Evolutionary conservation across 139 green algal species (phyloP), one percentile per base, ranked within the genome.

Genomic region (Micractinium sp.): DNA sequence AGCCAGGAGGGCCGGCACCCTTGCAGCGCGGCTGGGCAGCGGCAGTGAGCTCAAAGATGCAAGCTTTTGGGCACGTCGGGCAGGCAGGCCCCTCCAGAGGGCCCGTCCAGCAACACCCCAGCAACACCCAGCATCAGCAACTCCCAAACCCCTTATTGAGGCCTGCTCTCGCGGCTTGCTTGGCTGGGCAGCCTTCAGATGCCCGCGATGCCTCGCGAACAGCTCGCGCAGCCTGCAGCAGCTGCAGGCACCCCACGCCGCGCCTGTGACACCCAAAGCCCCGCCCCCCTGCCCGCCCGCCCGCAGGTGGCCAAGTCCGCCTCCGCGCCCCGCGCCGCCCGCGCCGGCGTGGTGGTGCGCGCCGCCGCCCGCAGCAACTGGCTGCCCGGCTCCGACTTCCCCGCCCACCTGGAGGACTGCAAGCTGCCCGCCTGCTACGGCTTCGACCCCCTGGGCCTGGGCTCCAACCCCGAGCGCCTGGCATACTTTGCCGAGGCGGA

Each of bases 361-460:
- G 88, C 88, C 61, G 81, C 79, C 60, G 85, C 85, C 87, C 77
- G 85, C 79, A 22, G 80, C 85, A 82, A 88, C 85, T 93, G 91
- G 91, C 82, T 88, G 85, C 89, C 89, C 69, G 85, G 89, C 69
- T 69, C 39, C 61, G 82, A 91, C 53, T 87, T 87, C 80, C 79
- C 80, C 0, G 66, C 78, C 16, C 87, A 94, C 86, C 89, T 94
- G 74, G 90, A 93, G 66, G 74, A 88, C 47, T 75, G 87, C 82
- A 89, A 85, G 29, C 86, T 94, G 69, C 91, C 91, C 53, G 91
- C 53, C 69, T 74, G 87, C 92, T 96, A 91, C 75, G 94, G 95
- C 35, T 98, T 95, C 75, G 95, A 98, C 91, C 95, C 95, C 63
- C 91, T 98, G 76, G 92, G 92, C 85, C 94, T 97, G 84, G 95